These are phyloP conservation scores for Casuarina cunninghamiana DNA, from an alignment of 306 rosid genomes.

Conservation along the genomic window DNA sequence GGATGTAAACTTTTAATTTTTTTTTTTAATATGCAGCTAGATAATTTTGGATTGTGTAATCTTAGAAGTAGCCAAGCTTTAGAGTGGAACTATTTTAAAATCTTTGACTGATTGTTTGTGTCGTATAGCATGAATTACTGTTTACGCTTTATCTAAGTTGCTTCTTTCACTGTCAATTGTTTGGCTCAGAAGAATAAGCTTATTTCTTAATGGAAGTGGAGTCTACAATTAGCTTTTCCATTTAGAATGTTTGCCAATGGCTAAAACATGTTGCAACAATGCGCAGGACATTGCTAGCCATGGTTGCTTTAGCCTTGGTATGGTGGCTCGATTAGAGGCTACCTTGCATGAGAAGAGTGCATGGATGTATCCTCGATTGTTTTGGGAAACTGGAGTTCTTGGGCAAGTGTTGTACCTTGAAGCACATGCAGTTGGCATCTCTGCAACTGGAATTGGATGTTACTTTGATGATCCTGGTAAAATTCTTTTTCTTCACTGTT, in stretches of 20 bases:
- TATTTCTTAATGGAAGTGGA: conserved; percentile 17
- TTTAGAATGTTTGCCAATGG: conserved; percentile 10
- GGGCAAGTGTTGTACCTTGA: conserved; percentile 97
- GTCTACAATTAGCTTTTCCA: neutral
- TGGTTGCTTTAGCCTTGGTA: conserved; percentile 97
- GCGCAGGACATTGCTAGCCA: conserved; percentile 87
- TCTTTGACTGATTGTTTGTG: neutral
- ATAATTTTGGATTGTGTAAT: neutral
- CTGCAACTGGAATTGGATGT: conserved; percentile 99
- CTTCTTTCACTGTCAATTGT: neutral
- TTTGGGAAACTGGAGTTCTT: conserved; percentile 98
- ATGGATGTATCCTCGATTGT: conserved; percentile 92
- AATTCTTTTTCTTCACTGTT: conserved; percentile 17
- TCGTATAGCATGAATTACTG: neutral
- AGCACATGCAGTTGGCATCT: conserved; percentile 83
- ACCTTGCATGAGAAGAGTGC: conserved; percentile 51
- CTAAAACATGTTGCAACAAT: conserved; percentile 14
- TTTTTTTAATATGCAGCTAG: neutral
- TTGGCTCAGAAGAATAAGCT: neutral
- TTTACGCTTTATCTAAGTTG: conserved; percentile 2
- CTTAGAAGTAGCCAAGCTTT: neutral
- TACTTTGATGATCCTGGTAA: conserved; percentile 93
- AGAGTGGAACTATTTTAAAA: neutral
- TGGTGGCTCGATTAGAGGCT: conserved; percentile 80
- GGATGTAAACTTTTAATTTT: neutral